A percentile compares a stretch with the other conserved stretches of the same genome.
phyloP scores from a whole-genome alignment of 75 land plant species.

The Gnetum montanum region DNA sequence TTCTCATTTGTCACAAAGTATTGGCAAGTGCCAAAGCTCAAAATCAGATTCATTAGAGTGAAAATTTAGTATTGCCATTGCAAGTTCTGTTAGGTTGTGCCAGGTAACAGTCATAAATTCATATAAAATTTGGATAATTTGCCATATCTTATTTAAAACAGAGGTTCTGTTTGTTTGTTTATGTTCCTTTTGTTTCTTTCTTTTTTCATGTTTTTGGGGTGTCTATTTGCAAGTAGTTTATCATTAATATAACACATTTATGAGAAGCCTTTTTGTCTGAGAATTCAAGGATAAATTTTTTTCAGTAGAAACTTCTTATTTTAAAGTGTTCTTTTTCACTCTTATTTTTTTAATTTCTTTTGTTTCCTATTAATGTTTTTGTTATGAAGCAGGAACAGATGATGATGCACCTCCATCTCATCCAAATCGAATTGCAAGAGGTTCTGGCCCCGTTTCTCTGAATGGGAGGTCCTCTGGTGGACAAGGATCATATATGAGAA shows the following conservation, averaged over 20 bases:
- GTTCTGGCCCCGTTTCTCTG: conserved; percentile 28
- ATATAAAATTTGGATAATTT: too few species aligned
- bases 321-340: neutral
- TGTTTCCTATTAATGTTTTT: neutral
- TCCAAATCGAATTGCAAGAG: conserved; percentile 19
- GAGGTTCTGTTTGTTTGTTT: too few species aligned
- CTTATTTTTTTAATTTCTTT: neutral
- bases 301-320: neutral
- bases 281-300: neutral
- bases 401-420: conserved; percentile 57
- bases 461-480: conserved; percentile 33
- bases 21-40: too few species aligned
- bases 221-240: neutral
- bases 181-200: neutral
- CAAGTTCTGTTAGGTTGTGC: too few species aligned
- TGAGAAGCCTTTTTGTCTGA: neutral
- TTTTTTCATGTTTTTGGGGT: neutral
- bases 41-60: too few species aligned
- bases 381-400: conserved; percentile 23
- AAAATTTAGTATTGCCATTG: too few species aligned
- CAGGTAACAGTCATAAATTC: too few species aligned
- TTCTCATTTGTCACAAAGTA: too few species aligned
- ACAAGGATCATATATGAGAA: conserved; percentile 21
- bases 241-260: neutral
- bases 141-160: too few species aligned